Percentiles rank a stretch among this genome's conserved stretches.
These are phyloP conservation scores for Gracilaria vermiculophylla DNA, from an alignment of 23 red algal genomes.

Conservation along the genomic window DNA sequence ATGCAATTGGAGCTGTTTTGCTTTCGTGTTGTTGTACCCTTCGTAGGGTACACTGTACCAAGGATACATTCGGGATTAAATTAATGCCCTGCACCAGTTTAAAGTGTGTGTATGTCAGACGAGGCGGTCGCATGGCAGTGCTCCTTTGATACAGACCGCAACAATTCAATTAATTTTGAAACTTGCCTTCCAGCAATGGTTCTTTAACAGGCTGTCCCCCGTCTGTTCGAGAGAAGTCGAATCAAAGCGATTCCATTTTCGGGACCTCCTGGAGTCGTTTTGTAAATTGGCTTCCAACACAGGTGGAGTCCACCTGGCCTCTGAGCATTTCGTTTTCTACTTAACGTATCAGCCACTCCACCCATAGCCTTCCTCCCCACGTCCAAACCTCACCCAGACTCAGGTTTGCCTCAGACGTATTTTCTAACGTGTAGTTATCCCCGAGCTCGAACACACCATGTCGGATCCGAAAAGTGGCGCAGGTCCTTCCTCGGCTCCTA, in stretches of 20 bases:
- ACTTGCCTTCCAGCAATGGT: constrained; percentile 14
- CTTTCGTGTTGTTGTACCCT: no score
- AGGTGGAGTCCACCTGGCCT: background rate
- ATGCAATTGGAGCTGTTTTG: no score
- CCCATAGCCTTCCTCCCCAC: background rate
- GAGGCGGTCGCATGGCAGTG: no score
- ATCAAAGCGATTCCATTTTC: background rate
- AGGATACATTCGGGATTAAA: no score
- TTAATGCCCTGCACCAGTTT: no score
- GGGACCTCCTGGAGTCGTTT: background rate
- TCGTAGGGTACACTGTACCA: no score
- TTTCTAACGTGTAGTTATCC: background rate
- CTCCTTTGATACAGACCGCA: no score
- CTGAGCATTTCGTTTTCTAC: background rate
- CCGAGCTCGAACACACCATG: background rate
- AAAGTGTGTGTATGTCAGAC: no score
- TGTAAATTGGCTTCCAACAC: background rate
- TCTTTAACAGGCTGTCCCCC: background rate
- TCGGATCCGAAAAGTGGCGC: constrained; percentile 52
- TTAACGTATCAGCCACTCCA: background rate
- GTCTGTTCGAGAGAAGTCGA: background rate
- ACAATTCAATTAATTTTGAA: background rate
- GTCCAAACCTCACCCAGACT: background rate
- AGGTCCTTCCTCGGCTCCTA: constrained; percentile 65
- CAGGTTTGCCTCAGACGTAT: background rate